Evolutionary conservation across 371 early-diverging fungal species (phyloP).

Genomic region (Apophysomyces elegans): DNA sequence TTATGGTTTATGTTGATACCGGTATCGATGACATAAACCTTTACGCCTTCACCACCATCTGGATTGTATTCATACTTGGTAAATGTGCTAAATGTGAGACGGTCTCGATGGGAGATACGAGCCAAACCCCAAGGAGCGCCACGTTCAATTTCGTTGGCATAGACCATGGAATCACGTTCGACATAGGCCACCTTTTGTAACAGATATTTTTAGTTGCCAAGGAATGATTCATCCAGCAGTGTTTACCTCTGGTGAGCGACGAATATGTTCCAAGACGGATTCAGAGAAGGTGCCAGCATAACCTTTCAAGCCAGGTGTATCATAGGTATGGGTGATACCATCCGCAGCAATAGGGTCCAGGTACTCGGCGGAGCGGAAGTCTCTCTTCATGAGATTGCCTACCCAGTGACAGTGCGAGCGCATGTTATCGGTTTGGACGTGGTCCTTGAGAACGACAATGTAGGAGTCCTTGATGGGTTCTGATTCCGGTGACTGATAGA

Average conservation of each 20-base stretch:
- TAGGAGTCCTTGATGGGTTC: conserved; percentile 78
- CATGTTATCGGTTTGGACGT: conserved; percentile 35
- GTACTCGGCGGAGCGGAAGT: conserved; percentile 14
- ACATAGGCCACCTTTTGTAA: conserved; percentile 73
- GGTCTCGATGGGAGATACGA: conserved; percentile 81
- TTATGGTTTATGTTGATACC: conserved; percentile 79
- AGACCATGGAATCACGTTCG: conserved; percentile 86
- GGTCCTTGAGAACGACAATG: conserved; percentile 83
- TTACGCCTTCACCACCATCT: conserved; percentile 79
- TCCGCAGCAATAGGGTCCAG: conserved; percentile 31
- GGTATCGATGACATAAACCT: conserved; percentile 89
- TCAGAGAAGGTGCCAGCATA: conserved; percentile 81
- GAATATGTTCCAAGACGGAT: conserved; percentile 69
- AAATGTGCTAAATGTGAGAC: conserved; percentile 66
- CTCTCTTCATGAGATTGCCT: conserved; percentile 19
- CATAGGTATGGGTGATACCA: conserved; percentile 78
- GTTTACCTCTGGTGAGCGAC: conserved; percentile 56
- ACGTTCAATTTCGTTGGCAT: conserved; percentile 69
- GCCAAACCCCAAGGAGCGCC: conserved; percentile 92
- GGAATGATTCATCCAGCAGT: not conserved
- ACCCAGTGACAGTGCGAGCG: conserved; percentile 42
- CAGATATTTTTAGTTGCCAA: not conserved
- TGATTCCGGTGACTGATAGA: conserved; percentile 64
- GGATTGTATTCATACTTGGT: conserved; percentile 78
- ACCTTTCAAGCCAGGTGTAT: conserved; percentile 73